A percentile compares a stretch with the other conserved stretches of the same genome.
Evolutionary conservation across 495 filamentous ascomycete genomes (phyloP).

Genomic region (Xanthoparmelia taractica): DNA sequence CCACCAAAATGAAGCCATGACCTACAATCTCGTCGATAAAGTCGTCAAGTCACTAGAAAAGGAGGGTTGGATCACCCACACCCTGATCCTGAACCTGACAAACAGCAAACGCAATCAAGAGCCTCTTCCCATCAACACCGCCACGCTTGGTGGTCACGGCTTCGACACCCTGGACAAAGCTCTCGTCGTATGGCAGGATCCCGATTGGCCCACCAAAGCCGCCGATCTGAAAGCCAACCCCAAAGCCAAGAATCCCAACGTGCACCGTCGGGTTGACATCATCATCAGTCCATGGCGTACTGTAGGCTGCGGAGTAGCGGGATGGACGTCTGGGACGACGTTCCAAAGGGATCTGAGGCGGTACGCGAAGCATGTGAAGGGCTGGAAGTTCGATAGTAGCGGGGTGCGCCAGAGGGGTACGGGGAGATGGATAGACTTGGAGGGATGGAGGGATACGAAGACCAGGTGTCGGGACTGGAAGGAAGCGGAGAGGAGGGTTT

Average conservation of each 20-base stretch:
- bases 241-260: conserved; percentile 56
- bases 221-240: conserved; percentile 30
- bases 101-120: conserved; percentile 64
- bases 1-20: conserved; percentile 62
- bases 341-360: conserved; percentile 81
- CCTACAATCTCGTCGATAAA: conserved; percentile 55
- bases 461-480: conserved; percentile 48
- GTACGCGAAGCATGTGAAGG: conserved; percentile 64
- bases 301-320: conserved; percentile 76
- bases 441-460: conserved; percentile 33
- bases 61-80: conserved; percentile 71
- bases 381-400: conserved; percentile 85
- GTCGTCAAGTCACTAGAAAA: conserved; percentile 63
- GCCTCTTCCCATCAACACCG: conserved; percentile 47
- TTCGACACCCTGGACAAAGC: conserved; percentile 90
- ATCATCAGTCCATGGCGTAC: conserved; percentile 86
- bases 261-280: conserved; percentile 84
- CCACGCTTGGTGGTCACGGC: conserved; percentile 43
- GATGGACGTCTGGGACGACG: conserved; percentile 82
- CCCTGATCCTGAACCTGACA: conserved; percentile 57
- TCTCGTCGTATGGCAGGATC: conserved; percentile 86
- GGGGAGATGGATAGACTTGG: conserved; percentile 60
- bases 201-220: conserved; percentile 41
- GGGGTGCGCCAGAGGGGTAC: conserved; percentile 63
- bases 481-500: conserved; percentile 71